phyloP scores from a whole-genome alignment of 257 asterid species.

The Solanum rostratum region DNA sequence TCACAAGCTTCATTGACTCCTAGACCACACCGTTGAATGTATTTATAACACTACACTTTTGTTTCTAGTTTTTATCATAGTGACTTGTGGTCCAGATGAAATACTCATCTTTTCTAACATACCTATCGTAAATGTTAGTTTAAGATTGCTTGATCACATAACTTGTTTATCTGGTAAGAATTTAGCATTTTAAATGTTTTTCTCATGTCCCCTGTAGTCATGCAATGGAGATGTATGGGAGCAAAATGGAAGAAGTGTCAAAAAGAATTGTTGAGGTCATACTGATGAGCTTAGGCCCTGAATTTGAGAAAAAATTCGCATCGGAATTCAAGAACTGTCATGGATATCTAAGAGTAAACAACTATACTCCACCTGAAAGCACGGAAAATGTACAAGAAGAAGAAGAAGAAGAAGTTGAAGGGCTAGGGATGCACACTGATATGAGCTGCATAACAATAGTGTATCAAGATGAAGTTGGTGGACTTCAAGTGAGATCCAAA shows the following conservation, averaged over 20 bases:
- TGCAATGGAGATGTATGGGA: constrained; percentile 46
- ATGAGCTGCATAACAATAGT: constrained; percentile 69
- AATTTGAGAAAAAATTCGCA: constrained; percentile 17
- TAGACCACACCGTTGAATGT: not conserved
- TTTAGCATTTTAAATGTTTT: constrained; percentile 7
- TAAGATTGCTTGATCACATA: not conserved
- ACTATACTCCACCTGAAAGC: constrained; percentile 29
- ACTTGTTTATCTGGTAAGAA: not conserved
- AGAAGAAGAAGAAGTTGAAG: constrained; percentile 31
- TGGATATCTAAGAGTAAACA: constrained; percentile 62
- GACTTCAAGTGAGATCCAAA: constrained; percentile 51
- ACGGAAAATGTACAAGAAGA: constrained; percentile 9
- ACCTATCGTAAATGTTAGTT: not conserved
- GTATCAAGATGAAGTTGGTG: constrained; percentile 60
- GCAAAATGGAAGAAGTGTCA: constrained; percentile 36
- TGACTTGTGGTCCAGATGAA: too few relatives aligned
- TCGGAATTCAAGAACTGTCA: constrained; percentile 50
- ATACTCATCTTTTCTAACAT: not conserved
- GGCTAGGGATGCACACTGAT: constrained; percentile 73
- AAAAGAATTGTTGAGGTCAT: constrained; percentile 23
- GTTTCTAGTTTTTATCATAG: not conserved
- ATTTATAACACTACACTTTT: not conserved
- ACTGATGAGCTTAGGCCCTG: constrained; percentile 33
- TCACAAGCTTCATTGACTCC: not conserved
- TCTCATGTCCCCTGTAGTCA: constrained; percentile 12